Base-by-base conservation (phyloP, 345 rosid genomes). In the Isatis tinctoria region DNA sequence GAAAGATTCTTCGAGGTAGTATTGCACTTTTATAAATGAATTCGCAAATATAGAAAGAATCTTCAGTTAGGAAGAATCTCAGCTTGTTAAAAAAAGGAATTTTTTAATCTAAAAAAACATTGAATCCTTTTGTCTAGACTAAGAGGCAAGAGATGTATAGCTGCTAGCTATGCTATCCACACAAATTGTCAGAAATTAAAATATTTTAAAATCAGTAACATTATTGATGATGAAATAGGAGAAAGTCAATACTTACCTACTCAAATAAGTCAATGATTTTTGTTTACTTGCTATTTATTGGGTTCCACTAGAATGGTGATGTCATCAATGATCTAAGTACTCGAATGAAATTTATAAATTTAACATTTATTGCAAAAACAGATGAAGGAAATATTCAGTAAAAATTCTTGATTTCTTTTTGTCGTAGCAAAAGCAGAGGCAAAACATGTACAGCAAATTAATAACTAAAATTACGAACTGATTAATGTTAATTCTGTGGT, bases 321-420 rank as follows among this genome's bases (percentile, higher is more conserved):
- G 72, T 74, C 66, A 65, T 13, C 33, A 43, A 60, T 74, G 78
- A 74, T 65, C 60, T 53, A 53, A 73, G 33, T 58, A 44, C 36
- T 28, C 43, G 12, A 13, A 43, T 27, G 13, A 71, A 13, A 16
- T 8, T 17, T 54, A 3, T 12, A 24, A 52, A 12, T 52, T 10
- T 22, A 49, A 22, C 22, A 13, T 10, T 49, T 12, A 22, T 20
- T 49, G 6, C 1, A 49, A 49, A 49, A 22, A 27, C 8, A 36
- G 11, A 10, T 48, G 56, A 49, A 10, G 28, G 20, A 60, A 60
- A 22, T 39, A 12, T 60, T 39, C 30, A 57, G 16, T 5, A 7
- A 28, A 8, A 16, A 32, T 57, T 57, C 24, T 32, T 30, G 37
- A 16, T 6, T 53, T 27, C 9, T 14, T 51, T 16, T 56, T n/a